Evolutionary conservation across 106 monocot genomes (phyloP), one percentile per base, ranked within the genome.

Genomic region (Allium sativum): DNA sequence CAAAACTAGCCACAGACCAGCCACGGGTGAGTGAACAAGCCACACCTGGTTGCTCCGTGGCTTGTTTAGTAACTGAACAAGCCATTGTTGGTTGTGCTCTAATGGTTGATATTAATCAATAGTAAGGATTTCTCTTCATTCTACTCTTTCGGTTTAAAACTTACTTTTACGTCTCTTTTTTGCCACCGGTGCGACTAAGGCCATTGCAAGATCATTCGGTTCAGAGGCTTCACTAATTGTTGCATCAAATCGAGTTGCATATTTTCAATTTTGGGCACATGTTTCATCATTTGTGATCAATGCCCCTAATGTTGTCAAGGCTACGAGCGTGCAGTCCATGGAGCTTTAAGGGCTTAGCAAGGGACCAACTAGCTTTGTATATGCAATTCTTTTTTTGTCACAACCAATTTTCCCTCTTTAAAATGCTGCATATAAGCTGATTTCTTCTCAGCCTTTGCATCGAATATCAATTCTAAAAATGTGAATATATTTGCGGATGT

Each of bases 261-360:
- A 87, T 79, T 76, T 44, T 59, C 69, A 82, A 10, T 91, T 91
- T 65, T 96, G 96, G 96, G 75, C 55, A 40, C 64, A 81, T 65
- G 74, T 91, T 53, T 81, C 87, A 56, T 77, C 76, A 59, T 84
- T 77, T 64, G 90, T 82, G 21, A 74, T 67, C 22, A 78, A 61
- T 72, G 79, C 96, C 46, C 76, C 87, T 65, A 42, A 65, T 6
- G 68, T 80, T 72, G 69, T 78, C 66, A 91, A 71, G 53, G 76
- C 12, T 52, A 71, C 70, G 21, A 79, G 86, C 61, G 58, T 82
- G 9, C 71, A 87, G 44, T 76, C 96, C 9, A 88, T 88, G 83
- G 82, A 91, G 64, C 80, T 87, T 67, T 96, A 90, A 90, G 90
- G 87, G 45, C 90, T 96, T 62, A 84, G 79, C 72, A 81, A 80